Percentiles rank a stretch among this genome's conserved stretches.
These are phyloP conservation scores for Pilatotrama ljubarskyi DNA, from an alignment of 768 basidiomycete genomes.

Conservation along the genomic window DNA sequence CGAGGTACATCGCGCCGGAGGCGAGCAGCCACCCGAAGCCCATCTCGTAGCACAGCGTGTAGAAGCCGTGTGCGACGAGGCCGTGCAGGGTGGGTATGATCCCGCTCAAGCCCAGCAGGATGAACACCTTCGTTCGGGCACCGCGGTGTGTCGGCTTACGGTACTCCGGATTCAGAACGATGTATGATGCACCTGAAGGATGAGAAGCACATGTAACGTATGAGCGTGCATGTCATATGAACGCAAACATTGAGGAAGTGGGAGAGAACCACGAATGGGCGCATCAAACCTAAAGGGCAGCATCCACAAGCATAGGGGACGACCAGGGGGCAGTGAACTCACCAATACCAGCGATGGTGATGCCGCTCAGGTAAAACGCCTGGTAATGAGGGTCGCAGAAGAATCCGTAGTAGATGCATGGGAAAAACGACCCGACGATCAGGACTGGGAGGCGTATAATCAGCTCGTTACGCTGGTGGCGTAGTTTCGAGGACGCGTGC, in stretches of 20 bases:
- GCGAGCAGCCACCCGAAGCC: constrained; percentile 70
- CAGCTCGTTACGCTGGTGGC: neutral
- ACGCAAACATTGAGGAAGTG: too few species aligned
- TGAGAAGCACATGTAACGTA: neutral
- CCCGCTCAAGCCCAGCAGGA: constrained; percentile 71
- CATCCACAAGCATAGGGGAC: neutral
- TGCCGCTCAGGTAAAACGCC: constrained; percentile 52
- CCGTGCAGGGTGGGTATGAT: constrained; percentile 71
- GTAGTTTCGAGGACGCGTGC: constrained; percentile 13
- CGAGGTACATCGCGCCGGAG: constrained; percentile 75
- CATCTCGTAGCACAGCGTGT: constrained; percentile 56
- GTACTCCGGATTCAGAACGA: constrained; percentile 80
- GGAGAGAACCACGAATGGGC: neutral
- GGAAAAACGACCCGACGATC: constrained; percentile 77
- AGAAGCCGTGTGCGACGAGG: constrained; percentile 55
- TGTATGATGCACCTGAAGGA: constrained; percentile 59
- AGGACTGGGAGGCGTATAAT: constrained; percentile 41
- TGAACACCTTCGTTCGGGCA: constrained; percentile 77
- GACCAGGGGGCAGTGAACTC: constrained; percentile 28
- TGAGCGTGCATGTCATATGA: too few species aligned
- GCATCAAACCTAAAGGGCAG: neutral
- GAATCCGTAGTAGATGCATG: constrained; percentile 77
- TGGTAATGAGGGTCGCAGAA: constrained; percentile 61
- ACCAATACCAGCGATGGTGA: constrained; percentile 60
- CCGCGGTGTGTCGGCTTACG: constrained; percentile 72